Base-by-base conservation (phyloP, 164 flowering plant species). In the Houttuynia cordata region DNA sequence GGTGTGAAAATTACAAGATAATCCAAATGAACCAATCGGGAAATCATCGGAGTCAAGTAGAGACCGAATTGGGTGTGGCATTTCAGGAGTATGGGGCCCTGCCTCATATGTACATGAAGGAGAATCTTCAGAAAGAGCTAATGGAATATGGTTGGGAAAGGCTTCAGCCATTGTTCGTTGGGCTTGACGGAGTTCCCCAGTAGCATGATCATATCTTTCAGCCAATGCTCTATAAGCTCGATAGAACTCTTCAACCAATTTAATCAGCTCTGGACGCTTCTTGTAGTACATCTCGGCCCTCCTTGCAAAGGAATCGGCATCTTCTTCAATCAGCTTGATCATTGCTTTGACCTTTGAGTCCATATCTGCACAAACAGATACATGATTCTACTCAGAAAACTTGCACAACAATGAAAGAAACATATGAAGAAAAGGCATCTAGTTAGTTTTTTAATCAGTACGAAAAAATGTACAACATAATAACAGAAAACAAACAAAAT, bases 91-190 rank as follows among this genome's bases (percentile, higher is more conserved):
- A 42, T 78, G 80, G 7, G 83, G 83, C 57, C 76, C 89, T 10
- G 55, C 56, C 54, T 72, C 88, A 56, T 78, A 74, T 67, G 84
- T 67, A 24, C 67, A 65, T 9, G 83, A 64, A 15, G 81, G 67
- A 54, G 86, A 78, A 53, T 79, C 85, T 22, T 85, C 94, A 49
- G 60, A 62, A 51, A 75, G 61, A 42, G 53, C 61, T 65, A 63
- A 71, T 13, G 87, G 86, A 12, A 79, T 73, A 66, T 87, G 83
- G 64, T 84, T 77, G 34, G 96, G 89, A 62, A 84, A 87, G 39
- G 89, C 86, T 67, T 78, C 78, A 37, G 81, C 82, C 72, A 91
- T 88, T 40, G 91, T 80, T 69, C 77, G 30, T 23, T 63, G 51
- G 1, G 66, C 66, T 24, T 47, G 51, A 10, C 40, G 66, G 24